Percentiles rank a stretch among this genome's conserved stretches.
Evolutionary conservation across 306 rosid genomes (phyloP).

Genomic region (Mucuna pruriens): DNA sequence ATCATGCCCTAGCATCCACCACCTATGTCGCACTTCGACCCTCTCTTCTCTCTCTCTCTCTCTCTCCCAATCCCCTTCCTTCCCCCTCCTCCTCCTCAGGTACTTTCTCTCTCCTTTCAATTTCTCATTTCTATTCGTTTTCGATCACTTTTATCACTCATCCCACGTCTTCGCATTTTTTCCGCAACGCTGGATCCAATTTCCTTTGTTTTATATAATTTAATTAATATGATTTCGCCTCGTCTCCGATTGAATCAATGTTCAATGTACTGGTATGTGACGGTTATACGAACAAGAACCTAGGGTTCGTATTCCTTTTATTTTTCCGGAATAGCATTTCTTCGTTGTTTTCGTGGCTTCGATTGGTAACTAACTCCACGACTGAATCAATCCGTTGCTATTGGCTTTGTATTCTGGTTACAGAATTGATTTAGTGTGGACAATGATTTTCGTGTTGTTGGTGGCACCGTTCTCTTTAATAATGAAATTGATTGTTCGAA

Average conservation of each 20-base stretch:
- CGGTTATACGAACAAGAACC: background rate
- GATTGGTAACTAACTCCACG: background rate
- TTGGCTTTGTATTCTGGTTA: background rate
- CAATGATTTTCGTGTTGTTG: background rate
- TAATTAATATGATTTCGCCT: background rate
- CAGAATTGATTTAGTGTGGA: background rate
- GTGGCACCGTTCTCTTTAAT: background rate
- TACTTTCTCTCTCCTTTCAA: conserved; percentile 31
- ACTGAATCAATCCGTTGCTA: background rate
- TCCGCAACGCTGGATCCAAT: background rate
- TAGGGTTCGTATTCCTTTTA: background rate
- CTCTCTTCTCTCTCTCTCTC: conserved; percentile 32
- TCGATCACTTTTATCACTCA: background rate
- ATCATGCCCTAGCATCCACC: conserved; percentile 31
- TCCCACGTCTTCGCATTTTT: background rate
- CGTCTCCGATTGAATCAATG: background rate
- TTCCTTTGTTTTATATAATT: background rate
- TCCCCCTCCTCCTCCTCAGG: conserved; percentile 41
- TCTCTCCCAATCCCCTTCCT: conserved; percentile 30
- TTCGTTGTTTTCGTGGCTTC: background rate
- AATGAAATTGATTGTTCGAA: background rate
- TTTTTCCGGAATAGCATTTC: background rate
- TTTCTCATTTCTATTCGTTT: background rate
- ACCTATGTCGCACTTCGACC: conserved; percentile 38
- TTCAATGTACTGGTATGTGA: background rate